Base-by-base conservation (phyloP, 2,329 filamentous ascomycete species). In the Fusarium zealandicum region DNA sequence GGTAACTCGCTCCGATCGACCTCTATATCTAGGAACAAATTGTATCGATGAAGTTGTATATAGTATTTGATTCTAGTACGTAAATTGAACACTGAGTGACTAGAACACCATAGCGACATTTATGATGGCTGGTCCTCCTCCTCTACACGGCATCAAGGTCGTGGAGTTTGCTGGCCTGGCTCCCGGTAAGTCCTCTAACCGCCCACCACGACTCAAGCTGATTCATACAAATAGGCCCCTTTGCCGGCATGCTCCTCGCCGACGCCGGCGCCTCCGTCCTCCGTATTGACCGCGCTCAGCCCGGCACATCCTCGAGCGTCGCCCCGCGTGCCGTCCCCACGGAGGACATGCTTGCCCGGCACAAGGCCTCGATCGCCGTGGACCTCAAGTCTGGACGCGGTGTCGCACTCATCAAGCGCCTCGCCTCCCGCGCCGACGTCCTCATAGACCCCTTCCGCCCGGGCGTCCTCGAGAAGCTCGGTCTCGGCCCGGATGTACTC, bases 401-500 rank as follows among this genome's bases (percentile, higher is more conserved):
- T 6, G 71, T 86, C 11, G 79, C 80, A 1, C 78, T 97, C 6
- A 74, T 96, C 46, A 86, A 86, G 56, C 77, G 80, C 3, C 80
- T 97, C 1, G 30, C 73, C 77, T 13, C 86, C 50, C 90, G 93
- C 70, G 79, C 95, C 32, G 93, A 98, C 74, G 80, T 97, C 30
- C 74, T 98, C 22, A 95, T 98, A 72, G 95, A 98, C 72, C 93
- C 95, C 0, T 98, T 92, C 78, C 90, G 93, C 0, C 93, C 93
- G 0, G 92, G 92, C 30, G 91, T 97, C 1, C 82, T 98, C 2
- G 93, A 98, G 75, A 90, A 88, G 44, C 84, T 93, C 9, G 89
- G 89, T 0, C 83, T 98, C 1, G 87, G 86, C 0, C 93, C 93
- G 7, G 80, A 83, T 0, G 82, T 83, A 1, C 80, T 97, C 7